phyloP scores from a whole-genome alignment of 2,329 filamentous ascomycete genomes.

The Arachnomyces sp. region DNA sequence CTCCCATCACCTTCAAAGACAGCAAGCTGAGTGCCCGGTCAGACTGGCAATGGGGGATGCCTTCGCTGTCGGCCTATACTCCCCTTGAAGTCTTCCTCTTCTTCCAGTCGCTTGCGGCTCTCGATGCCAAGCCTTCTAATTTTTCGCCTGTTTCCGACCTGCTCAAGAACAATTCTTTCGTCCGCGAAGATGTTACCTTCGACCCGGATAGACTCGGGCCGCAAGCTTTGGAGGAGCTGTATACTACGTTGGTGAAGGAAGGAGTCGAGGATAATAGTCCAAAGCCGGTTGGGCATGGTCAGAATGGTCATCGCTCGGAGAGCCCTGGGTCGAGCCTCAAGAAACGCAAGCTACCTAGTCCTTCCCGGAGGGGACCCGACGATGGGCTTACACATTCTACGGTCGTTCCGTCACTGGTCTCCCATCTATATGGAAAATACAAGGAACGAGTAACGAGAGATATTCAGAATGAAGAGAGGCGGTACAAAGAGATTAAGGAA shows the following conservation, averaged over 20 bases:
- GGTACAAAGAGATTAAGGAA: slow-evolving; percentile 54
- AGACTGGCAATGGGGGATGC: slow-evolving; percentile 47
- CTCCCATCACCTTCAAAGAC: slow-evolving; percentile 25
- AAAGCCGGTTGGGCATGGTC: slow-evolving; percentile 22
- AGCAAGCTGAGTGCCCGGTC: slow-evolving; percentile 27
- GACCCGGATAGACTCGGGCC: slow-evolving; percentile 67
- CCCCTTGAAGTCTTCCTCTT: slow-evolving; percentile 79
- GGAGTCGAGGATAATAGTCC: slow-evolving; percentile 50
- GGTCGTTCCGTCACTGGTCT: slow-evolving; percentile 62
- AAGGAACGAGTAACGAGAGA: slow-evolving; percentile 60
- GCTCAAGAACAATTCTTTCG: slow-evolving; percentile 64
- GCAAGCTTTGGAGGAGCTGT: slow-evolving; percentile 71
- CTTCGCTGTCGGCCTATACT: slow-evolving; percentile 61
- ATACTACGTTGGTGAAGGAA: slow-evolving; percentile 66
- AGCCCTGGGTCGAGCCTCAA: slow-evolving; percentile 42
- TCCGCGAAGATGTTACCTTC: slow-evolving; percentile 63
- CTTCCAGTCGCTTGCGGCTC: slow-evolving; percentile 67
- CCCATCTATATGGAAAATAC: slow-evolving; percentile 69
- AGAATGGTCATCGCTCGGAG: slow-evolving; percentile 24
- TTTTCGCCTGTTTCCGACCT: slow-evolving; percentile 67
- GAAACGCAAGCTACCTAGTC: slow-evolving; percentile 67
- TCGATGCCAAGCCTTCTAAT: slow-evolving; percentile 57
- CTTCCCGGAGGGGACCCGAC: slow-evolving; percentile 56
- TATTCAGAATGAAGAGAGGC: slow-evolving; percentile 67
- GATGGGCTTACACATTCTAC: slow-evolving; percentile 61